phyloP scores from a whole-genome alignment of 2,329 filamentous ascomycete species.

The Sporothrix phasma region DNA sequence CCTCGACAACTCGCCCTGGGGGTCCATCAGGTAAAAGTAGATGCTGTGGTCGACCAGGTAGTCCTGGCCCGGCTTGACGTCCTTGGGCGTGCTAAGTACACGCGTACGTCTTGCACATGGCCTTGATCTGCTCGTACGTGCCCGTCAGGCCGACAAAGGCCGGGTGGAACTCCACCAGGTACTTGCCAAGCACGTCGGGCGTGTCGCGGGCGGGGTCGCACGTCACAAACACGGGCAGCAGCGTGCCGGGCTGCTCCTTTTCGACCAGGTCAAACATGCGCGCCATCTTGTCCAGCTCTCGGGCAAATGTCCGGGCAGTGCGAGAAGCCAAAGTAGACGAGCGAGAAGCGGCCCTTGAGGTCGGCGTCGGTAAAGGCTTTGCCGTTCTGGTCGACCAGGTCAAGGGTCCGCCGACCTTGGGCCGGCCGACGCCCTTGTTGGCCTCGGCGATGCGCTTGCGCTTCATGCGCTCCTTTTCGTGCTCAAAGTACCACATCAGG shows the following conservation, averaged over 20 bases:
- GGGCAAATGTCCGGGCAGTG: constrained; percentile 98
- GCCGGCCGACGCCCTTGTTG: constrained; percentile 82
- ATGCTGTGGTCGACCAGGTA: constrained; percentile 98
- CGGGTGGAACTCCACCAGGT: constrained; percentile 84
- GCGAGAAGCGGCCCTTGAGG: constrained; percentile 74
- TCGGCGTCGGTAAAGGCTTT: constrained; percentile 66
- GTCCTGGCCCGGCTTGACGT: constrained; percentile 87
- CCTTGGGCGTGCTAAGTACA: constrained; percentile 86
- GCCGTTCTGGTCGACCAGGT: constrained; percentile 72
- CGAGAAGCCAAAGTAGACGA: constrained; percentile 96
- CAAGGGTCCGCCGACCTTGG: constrained; percentile 88
- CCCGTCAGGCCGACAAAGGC: constrained; percentile 82
- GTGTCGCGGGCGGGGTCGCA: constrained; percentile 91
- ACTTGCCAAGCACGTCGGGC: constrained; percentile 72
- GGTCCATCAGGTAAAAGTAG: constrained; percentile 99
- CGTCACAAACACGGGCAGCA: constrained; percentile 83
- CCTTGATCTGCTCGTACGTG: constrained; percentile 86
- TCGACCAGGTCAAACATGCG: constrained; percentile 72
- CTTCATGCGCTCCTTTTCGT: constrained; percentile 85
- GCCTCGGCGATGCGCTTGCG: constrained; percentile 82
- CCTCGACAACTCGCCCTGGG: constrained; percentile 95
- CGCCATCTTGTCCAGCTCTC: constrained; percentile 99
- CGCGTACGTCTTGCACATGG: constrained; percentile 90
- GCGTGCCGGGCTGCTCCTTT: constrained; percentile 37
- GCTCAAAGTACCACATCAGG: constrained; percentile 83